Percentiles rank a stretch among this genome's conserved stretches.
Conservation (phyloP, 2,329 filamentous ascomycete species). For the Pseudocercospora musae region DNA sequence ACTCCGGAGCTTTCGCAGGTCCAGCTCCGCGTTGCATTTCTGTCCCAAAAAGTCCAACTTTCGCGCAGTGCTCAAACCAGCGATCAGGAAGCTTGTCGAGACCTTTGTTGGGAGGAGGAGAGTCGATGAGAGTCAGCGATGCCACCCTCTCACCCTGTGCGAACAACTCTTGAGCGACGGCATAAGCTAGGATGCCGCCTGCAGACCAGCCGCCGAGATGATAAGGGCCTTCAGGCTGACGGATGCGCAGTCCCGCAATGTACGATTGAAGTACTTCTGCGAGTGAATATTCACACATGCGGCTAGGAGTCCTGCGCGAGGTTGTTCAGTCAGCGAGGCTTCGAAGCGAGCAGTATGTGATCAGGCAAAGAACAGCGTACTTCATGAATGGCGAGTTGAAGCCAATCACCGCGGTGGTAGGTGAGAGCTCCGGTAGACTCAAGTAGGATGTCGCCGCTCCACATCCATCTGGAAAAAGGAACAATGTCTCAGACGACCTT, state of each 20-base stretch:
- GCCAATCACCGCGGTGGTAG: slow-evolving; percentile 28
- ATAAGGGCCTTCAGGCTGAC: slow-evolving; percentile 55
- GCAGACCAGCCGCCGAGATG: slow-evolving; percentile 72
- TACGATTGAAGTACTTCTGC: slow-evolving; percentile 6
- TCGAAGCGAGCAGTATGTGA: background rate
- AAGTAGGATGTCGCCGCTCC: slow-evolving; percentile 48
- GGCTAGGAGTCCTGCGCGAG: slow-evolving; percentile 27
- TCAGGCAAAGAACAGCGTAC: slow-evolving; percentile 1
- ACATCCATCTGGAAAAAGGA: slow-evolving; percentile 46
- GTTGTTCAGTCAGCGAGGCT: background rate
- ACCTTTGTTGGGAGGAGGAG: slow-evolving; percentile 28
- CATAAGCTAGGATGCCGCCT: slow-evolving; percentile 65
- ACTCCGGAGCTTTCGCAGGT: slow-evolving; percentile 38
- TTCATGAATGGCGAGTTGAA: slow-evolving; percentile 22
- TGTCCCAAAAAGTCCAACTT: slow-evolving; percentile 47
- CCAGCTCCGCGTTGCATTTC: slow-evolving; percentile 30
- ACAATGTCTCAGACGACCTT: slow-evolving; percentile 15
- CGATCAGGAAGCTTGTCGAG: slow-evolving; percentile 62
- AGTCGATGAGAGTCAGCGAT: slow-evolving; percentile 32
- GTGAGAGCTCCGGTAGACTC: slow-evolving; percentile 41
- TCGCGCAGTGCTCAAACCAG: slow-evolving; percentile 50
- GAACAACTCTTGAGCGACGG: slow-evolving; percentile 26
- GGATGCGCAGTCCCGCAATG: slow-evolving; percentile 41
- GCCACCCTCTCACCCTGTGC: slow-evolving; percentile 26
- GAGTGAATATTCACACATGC: slow-evolving; percentile 3